These are phyloP conservation scores for Spergularia azorica DNA, from an alignment of 179 eudicot genomes.

Conservation along the genomic window DNA sequence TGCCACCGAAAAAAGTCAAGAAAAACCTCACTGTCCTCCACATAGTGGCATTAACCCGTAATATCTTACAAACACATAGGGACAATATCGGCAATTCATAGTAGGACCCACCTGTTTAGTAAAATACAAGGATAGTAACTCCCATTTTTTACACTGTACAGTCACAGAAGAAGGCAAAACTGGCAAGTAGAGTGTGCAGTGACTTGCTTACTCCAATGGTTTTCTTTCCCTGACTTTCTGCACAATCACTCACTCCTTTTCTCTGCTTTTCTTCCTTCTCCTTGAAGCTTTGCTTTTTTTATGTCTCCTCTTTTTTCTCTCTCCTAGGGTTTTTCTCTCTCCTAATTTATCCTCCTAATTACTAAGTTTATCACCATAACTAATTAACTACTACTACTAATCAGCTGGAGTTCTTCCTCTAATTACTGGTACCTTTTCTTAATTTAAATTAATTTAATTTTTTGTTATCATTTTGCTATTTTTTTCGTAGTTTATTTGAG, in stretches of 20 bases:
- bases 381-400: background rate
- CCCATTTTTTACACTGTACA: background rate
- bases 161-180: background rate
- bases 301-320: constrained; percentile 15
- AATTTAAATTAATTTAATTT: background rate
- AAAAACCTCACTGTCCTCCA: background rate
- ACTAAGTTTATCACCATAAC: background rate
- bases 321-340: constrained; percentile 25
- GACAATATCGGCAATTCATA: background rate
- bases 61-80: background rate
- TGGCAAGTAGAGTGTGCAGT: background rate
- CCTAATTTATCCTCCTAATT: background rate
- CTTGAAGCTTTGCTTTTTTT: constrained; percentile 13
- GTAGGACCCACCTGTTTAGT: constrained; percentile 10
- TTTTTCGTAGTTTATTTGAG: background rate
- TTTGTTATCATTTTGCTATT: background rate
- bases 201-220: constrained; percentile 21
- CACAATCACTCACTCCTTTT: background rate
- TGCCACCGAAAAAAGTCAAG: background rate
- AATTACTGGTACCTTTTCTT: constrained; percentile 2
- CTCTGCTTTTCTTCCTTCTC: constrained; percentile 19
- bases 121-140: constrained; percentile 6
- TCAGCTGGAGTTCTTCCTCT: background rate
- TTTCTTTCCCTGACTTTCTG: constrained; percentile 10
- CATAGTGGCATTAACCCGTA: constrained; percentile 5